These are phyloP conservation scores for Lentinula boryana DNA, from an alignment of 768 basidiomycete species.

Conservation along the genomic window DNA sequence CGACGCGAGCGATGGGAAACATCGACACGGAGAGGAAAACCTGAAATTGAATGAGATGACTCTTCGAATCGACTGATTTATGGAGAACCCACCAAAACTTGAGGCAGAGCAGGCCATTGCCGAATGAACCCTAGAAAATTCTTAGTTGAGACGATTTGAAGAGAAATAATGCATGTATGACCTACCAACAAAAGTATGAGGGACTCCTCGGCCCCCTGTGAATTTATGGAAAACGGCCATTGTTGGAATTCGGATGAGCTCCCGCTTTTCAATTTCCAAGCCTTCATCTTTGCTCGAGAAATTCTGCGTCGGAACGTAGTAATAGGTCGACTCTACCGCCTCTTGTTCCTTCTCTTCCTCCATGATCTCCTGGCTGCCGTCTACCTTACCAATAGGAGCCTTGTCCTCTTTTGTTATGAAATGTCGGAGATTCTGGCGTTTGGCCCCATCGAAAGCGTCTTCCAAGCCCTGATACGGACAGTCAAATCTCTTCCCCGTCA, in stretches of 20 bases:
- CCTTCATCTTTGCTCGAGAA: slow-evolving; percentile 8
- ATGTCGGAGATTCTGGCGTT: slow-evolving; percentile 47
- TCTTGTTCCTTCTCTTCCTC: slow-evolving; percentile 14
- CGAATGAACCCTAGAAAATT: slow-evolving; percentile 42
- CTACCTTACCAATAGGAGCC: slow-evolving; percentile 8
- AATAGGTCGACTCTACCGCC: slow-evolving; percentile 17
- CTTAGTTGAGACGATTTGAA: background rate
- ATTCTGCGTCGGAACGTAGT: slow-evolving; percentile 13
- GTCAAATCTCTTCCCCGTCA: background rate
- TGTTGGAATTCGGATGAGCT: slow-evolving; percentile 38
- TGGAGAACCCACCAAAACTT: slow-evolving; percentile 43
- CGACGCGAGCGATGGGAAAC: slow-evolving; percentile 44
- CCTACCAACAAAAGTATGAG: slow-evolving; percentile 54
- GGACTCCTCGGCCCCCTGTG: slow-evolving; percentile 47
- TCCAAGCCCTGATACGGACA: slow-evolving; percentile 38
- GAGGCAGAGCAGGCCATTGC: slow-evolving; percentile 66
- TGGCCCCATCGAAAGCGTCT: slow-evolving; percentile 52
- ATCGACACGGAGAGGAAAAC: slow-evolving; percentile 59
- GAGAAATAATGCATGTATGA: background rate
- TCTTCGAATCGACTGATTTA: background rate
- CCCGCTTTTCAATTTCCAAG: slow-evolving; percentile 11
- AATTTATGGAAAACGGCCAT: slow-evolving; percentile 57
- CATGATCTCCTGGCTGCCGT: slow-evolving; percentile 12
- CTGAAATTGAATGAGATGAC: slow-evolving; percentile 19
- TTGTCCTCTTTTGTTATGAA: slow-evolving; percentile 38